Conservation (phyloP, 768 basidiomycete species). For the Boletus fagicola region DNA sequence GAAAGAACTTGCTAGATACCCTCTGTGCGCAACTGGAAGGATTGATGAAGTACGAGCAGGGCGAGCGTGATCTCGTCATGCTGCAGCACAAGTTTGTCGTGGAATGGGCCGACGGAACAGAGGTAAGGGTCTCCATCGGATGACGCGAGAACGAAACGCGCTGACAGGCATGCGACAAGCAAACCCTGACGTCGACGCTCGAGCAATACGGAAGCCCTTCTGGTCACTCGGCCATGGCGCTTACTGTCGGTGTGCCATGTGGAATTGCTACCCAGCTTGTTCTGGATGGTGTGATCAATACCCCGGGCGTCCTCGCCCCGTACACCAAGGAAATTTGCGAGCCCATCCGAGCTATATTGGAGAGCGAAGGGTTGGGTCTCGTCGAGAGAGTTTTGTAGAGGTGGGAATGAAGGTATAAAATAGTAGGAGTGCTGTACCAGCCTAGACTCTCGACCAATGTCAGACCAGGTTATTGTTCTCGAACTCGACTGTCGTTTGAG, state of each 20-base stretch:
- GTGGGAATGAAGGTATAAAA: not conserved
- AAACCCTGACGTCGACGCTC: constrained; percentile 87
- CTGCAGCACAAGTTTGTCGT: constrained; percentile 98
- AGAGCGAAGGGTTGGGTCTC: constrained; percentile 73
- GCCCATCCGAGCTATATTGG: constrained; percentile 62
- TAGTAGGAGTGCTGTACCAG: not conserved
- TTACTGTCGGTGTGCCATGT: constrained; percentile 88
- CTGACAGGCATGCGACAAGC: constrained; percentile 37
- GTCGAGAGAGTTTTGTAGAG: constrained; percentile 63
- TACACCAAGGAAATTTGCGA: constrained; percentile 86
- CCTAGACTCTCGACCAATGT: not conserved
- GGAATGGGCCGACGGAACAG: constrained; percentile 79
- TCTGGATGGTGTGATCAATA: constrained; percentile 78
- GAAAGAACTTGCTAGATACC: constrained; percentile 84
- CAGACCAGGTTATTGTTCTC: not conserved
- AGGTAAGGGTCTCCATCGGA: constrained; percentile 39
- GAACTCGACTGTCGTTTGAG: not conserved
- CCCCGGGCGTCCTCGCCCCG: constrained; percentile 80
- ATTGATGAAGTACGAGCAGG: constrained; percentile 87
- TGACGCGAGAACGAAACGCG: not conserved
- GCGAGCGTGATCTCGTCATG: constrained; percentile 95
- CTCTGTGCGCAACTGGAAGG: constrained; percentile 88
- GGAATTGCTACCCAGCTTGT: constrained; percentile 92
- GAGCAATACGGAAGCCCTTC: constrained; percentile 80
- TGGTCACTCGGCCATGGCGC: constrained; percentile 89